A percentile compares a stretch with the other conserved stretches of the same genome.
These are phyloP conservation scores for Eragrostis tef DNA, from an alignment of 202 grass and related monocot genomes.

Conservation along the genomic window DNA sequence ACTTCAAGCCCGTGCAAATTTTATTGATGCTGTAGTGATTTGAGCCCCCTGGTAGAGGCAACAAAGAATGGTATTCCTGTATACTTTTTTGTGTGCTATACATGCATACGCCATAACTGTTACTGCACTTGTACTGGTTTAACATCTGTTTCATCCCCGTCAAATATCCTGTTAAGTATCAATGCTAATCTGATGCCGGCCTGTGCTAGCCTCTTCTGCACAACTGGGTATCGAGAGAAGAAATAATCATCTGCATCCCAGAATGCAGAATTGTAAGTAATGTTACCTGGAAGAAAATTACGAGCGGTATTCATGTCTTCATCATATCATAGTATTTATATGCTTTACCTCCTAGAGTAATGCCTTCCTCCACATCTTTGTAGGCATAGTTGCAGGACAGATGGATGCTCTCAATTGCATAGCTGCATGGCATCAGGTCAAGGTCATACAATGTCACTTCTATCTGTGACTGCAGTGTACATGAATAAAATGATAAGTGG, in stretches of 20 bases:
- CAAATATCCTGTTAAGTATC: slow-evolving; percentile 83
- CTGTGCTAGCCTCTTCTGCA: slow-evolving; percentile 84
- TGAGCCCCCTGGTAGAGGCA: not conserved
- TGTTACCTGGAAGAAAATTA: slow-evolving; percentile 17
- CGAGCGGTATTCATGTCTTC: not conserved
- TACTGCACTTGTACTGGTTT: slow-evolving; percentile 48
- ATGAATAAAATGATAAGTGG: slow-evolving; percentile 2
- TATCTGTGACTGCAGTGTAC: not conserved
- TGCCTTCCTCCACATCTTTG: slow-evolving; percentile 76
- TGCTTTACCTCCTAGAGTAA: slow-evolving; percentile 64
- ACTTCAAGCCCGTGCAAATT: not conserved
- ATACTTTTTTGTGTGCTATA: not conserved
- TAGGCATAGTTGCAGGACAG: slow-evolving; percentile 77
- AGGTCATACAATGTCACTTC: not conserved
- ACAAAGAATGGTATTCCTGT: not conserved
- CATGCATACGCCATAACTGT: slow-evolving; percentile 5
- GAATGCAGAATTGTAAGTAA: slow-evolving; percentile 1
- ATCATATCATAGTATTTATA: not conserved
- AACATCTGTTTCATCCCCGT: slow-evolving; percentile 45
- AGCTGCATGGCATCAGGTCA: slow-evolving; percentile 43
- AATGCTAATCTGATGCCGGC: slow-evolving; percentile 74
- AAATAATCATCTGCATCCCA: slow-evolving; percentile 86
- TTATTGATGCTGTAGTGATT: slow-evolving; percentile 1
- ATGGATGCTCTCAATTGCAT: slow-evolving; percentile 75
- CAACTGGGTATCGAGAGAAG: slow-evolving; percentile 73